Base-by-base conservation (phyloP, 495 filamentous ascomycete genomes). In the Patellaria atrata region DNA sequence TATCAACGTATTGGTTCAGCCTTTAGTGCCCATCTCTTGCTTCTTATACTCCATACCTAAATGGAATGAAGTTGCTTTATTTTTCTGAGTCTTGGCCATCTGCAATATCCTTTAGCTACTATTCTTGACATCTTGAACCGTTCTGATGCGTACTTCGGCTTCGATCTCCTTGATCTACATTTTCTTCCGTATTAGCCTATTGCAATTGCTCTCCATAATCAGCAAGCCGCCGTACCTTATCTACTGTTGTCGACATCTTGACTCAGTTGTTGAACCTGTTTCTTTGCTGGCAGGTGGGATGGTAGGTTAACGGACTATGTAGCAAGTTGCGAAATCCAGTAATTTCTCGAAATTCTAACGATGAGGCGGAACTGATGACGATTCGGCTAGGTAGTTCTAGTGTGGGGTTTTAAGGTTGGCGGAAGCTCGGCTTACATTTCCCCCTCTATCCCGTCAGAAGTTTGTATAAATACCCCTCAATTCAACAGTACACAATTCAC, bases 41-140 rank as follows among this genome's bases (percentile, higher is more conserved):
- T 43, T 19, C 4, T 12, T 12, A 14, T 28, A 10, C 31, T 22
- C 25, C 60, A 49, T 64, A 70, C 75, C 75, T 54, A 80, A 61
- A 53, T 77, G 71, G 52, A 76, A 97, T 21, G 85, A 86, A 10
- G 89, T 97, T 24, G 82, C 82, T 63, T 97, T 96, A 59, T 96
- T 96, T 63, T 94, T 96, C 57, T 96, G 89, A 49, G 86, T 96
- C 59, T 72, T 72, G 60, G 84, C 82, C 86, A 91, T 91, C 75
- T 83, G 43, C 6, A 15, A 4, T 5, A 21, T 11, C 3, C 16
- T 27, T 14, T 40, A 14, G 37, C 36, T 21, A 19, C 18, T 15
- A 22, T 3, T 19, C 5, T 8, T 22, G 27, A 3, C 50, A 36
- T 35, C 1, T 27, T 29, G 19, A 8, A 27, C 30, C 4, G n/a